Conservation (phyloP, 768 basidiomycete genomes). For the Boletus pseudopeckii region DNA sequence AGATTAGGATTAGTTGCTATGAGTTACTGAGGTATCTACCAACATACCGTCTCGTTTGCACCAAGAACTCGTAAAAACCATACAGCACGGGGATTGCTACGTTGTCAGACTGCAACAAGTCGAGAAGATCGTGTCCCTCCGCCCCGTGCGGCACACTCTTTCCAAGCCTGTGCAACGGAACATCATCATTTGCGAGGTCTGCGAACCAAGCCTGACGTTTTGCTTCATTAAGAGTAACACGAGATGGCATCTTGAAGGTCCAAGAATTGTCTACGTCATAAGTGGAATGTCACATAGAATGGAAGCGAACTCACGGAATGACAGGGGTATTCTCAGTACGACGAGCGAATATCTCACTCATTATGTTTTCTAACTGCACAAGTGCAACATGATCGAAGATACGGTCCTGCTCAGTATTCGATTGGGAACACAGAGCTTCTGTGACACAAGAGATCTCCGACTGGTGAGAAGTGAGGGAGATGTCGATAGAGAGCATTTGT, state of each 20-base stretch:
- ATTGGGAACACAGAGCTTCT: slow-evolving; percentile 13
- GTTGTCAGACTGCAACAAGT: slow-evolving; percentile 70
- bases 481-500: neutral
- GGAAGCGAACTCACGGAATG: slow-evolving; percentile 54
- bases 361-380: slow-evolving; percentile 63
- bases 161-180: slow-evolving; percentile 76
- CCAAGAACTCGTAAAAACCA: slow-evolving; percentile 89
- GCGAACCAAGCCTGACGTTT: slow-evolving; percentile 82
- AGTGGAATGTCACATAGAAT: neutral
- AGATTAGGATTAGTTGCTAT: neutral
- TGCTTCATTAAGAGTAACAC: slow-evolving; percentile 76
- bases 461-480: slow-evolving; percentile 10
- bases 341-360: slow-evolving; percentile 71
- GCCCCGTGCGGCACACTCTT: slow-evolving; percentile 85
- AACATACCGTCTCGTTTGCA: slow-evolving; percentile 73
- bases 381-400: slow-evolving; percentile 52
- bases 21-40: neutral
- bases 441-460: slow-evolving; percentile 19
- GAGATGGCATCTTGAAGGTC: slow-evolving; percentile 75
- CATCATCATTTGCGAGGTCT: slow-evolving; percentile 75
- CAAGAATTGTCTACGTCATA: slow-evolving; percentile 38
- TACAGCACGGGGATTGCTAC: slow-evolving; percentile 77
- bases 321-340: slow-evolving; percentile 52
- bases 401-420: slow-evolving; percentile 35
- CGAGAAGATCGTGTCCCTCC: slow-evolving; percentile 80